A percentile compares a stretch with the other conserved stretches of the same genome.
Conservation (phyloP, 176 grass and related monocot genomes). For the Aegilops umbellulata region DNA sequence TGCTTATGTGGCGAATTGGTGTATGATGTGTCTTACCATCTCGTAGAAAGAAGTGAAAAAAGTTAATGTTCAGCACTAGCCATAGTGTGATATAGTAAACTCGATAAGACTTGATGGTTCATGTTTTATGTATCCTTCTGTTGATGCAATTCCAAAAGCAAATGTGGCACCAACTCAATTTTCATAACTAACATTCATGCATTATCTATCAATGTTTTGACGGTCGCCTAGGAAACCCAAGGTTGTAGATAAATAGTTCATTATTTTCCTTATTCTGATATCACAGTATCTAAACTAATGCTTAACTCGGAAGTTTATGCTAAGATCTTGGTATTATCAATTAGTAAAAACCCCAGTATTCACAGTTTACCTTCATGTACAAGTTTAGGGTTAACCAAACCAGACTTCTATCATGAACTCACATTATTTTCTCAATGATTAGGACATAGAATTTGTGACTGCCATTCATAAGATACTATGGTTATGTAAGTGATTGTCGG, state of each 20-base stretch:
- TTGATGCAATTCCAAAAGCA: neutral
- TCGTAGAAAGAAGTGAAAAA: neutral
- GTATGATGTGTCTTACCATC: conserved; percentile 3
- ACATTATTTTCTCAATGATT: neutral
- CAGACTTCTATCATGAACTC: neutral
- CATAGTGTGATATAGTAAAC: neutral
- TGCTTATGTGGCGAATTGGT: neutral
- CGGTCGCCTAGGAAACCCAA: neutral
- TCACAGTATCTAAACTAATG: neutral
- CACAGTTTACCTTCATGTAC: conserved; percentile 1
- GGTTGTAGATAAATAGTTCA: conserved; percentile 1
- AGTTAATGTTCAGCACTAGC: neutral
- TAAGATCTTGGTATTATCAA: conserved; percentile 17
- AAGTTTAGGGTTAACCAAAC: conserved; percentile 11
- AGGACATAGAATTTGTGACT: neutral
- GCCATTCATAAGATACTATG: conserved; percentile 1
- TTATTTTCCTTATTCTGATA: neutral
- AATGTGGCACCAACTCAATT: neutral
- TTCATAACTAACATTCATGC: neutral
- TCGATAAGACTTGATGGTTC: neutral
- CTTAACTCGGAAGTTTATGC: neutral
- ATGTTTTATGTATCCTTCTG: neutral
- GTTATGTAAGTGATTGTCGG: neutral
- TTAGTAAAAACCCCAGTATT: neutral
- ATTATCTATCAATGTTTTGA: conserved; percentile 15